These are phyloP conservation scores for Barnettozyma wickerhamii DNA, from an alignment of 805 yeast genomes.

Conservation along the genomic window DNA sequence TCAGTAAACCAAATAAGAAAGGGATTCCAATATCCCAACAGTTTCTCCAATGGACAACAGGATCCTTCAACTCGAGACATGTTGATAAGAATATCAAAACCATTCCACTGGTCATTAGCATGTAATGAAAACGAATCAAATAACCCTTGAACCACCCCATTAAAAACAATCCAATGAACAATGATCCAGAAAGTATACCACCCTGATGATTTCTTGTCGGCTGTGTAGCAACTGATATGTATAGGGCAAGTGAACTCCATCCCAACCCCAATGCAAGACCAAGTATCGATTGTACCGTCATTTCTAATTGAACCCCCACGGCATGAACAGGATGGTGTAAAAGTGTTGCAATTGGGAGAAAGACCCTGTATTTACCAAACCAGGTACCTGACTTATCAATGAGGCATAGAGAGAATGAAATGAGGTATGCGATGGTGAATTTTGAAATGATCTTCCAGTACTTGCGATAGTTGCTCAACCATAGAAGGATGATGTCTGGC, in stretches of 20 bases:
- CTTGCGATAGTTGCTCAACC: not conserved
- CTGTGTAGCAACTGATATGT: conserved; percentile 36
- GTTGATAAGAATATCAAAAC: conserved; percentile 32
- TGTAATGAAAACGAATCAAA: conserved; percentile 36
- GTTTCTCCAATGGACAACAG: conserved; percentile 28
- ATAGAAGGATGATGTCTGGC: no score
- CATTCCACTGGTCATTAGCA: conserved; percentile 32
- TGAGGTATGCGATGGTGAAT: conserved; percentile 33
- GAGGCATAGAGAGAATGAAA: conserved; percentile 36
- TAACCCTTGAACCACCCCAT: conserved; percentile 39
- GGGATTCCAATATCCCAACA: conserved; percentile 42
- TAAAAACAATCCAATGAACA: conserved; percentile 33
- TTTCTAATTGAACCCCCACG: conserved; percentile 43
- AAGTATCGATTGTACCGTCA: conserved; percentile 34
- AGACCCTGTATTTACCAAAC: conserved; percentile 38
- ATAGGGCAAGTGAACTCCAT: conserved; percentile 41
- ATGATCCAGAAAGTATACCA: conserved; percentile 40
- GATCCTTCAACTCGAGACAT: conserved; percentile 24
- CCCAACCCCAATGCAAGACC: conserved; percentile 41
- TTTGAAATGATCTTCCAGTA: conserved; percentile 19
- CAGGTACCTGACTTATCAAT: conserved; percentile 34
- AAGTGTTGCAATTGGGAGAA: conserved; percentile 38
- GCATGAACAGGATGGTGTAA: conserved; percentile 45
- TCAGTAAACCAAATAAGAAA: conserved; percentile 37
- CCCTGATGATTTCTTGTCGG: conserved; percentile 40